Conservation (phyloP, 1,139 yeast genomes). For the Fermentozyma sake region DNA sequence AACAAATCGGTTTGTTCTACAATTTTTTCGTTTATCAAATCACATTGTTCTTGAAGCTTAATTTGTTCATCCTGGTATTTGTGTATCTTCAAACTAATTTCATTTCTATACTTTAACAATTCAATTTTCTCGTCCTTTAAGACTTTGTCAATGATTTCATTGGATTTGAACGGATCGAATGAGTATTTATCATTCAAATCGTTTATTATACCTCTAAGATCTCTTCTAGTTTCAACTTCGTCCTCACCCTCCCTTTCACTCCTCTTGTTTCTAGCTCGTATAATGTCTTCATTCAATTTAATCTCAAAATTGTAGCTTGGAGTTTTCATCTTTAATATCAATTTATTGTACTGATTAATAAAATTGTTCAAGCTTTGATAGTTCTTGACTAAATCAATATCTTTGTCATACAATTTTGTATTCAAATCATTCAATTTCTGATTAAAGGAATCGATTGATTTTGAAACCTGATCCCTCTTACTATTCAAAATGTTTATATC, state of each 20-base stretch:
- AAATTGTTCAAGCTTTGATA: constrained; percentile 49
- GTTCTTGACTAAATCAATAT: constrained; percentile 42
- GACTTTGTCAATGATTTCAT: constrained; percentile 28
- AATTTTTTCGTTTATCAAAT: constrained; percentile 49
- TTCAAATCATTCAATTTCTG: constrained; percentile 34
- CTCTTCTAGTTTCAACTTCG: too few relatives aligned
- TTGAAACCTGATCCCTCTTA: constrained; percentile 57
- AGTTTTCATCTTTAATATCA: constrained; percentile 42
- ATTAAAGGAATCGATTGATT: constrained; percentile 49
- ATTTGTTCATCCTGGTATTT: constrained; percentile 56
- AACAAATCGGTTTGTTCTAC: constrained; percentile 53
- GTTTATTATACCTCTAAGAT: too few relatives aligned
- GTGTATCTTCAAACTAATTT: constrained; percentile 46
- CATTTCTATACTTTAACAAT: constrained; percentile 44
- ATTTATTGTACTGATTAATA: constrained; percentile 52
- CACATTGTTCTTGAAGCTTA: constrained; percentile 56
- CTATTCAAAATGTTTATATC: constrained; percentile 60
- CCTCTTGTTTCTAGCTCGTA: constrained; percentile 4
- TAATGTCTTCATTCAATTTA: constrained; percentile 20
- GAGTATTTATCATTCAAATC: constrained; percentile 2
- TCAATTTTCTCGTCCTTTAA: constrained; percentile 34
- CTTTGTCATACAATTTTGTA: constrained; percentile 40
- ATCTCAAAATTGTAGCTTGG: constrained; percentile 24
- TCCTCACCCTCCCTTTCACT: too few relatives aligned
- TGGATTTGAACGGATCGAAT: constrained; percentile 19